These are phyloP conservation scores for Mucor velutinosus DNA, from an alignment of 371 early-diverging fungal species.

Conservation along the genomic window DNA sequence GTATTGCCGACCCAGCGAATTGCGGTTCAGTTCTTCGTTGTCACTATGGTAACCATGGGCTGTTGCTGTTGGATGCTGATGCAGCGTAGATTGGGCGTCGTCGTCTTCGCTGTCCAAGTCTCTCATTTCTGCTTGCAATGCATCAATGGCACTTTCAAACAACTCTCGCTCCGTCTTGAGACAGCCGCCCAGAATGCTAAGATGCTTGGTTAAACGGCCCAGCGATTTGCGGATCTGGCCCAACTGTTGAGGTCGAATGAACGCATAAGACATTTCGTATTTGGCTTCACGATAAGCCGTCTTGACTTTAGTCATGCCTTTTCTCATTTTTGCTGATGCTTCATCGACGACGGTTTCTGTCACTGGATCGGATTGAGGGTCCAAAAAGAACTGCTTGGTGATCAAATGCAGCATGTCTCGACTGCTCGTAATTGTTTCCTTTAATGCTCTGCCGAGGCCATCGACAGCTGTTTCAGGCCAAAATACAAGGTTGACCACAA, in stretches of 20 bases:
- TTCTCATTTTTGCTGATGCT: constrained; percentile 38
- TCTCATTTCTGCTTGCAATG: constrained; percentile 19
- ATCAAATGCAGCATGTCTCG: constrained; percentile 48
- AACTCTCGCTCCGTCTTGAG: constrained; percentile 45
- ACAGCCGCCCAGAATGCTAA: constrained; percentile 47
- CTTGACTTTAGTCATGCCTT: constrained; percentile 48
- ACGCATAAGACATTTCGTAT: constrained; percentile 50
- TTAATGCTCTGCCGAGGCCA: constrained; percentile 48
- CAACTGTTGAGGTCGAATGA: constrained; percentile 42
- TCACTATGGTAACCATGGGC: not conserved
- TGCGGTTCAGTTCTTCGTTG: constrained; percentile 5
- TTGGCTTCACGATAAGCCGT: constrained; percentile 51
- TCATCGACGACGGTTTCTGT: constrained; percentile 35
- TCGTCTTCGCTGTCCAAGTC: constrained; percentile 23
- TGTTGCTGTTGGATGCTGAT: not conserved
- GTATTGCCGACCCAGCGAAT: constrained; percentile 14
- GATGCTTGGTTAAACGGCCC: constrained; percentile 43
- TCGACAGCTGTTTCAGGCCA: constrained; percentile 59
- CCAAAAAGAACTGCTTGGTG: constrained; percentile 49
- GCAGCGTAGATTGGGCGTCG: constrained; percentile 8
- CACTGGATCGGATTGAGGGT: constrained; percentile 36
- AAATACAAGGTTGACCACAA: constrained; percentile 41
- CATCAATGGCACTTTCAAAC: constrained; percentile 46
- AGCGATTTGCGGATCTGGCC: constrained; percentile 40
- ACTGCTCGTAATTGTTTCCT: constrained; percentile 45